phyloP scores from a whole-genome alignment of 257 asterid species.

The Fraxinus pennsylvanica region DNA sequence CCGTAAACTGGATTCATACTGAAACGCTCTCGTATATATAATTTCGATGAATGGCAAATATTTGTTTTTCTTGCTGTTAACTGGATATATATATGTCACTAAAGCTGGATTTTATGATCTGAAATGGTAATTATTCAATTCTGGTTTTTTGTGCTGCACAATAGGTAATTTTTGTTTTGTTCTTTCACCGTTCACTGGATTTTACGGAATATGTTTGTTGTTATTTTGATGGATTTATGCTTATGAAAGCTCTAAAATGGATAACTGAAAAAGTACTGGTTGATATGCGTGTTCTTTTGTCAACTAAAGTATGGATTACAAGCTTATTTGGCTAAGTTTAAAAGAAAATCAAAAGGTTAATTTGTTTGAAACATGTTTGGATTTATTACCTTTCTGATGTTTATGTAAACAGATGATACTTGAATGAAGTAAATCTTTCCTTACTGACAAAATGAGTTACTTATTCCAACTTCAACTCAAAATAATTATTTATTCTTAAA shows the following conservation, averaged over 20 bases:
- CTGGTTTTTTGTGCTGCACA: neutral
- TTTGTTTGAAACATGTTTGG: neutral
- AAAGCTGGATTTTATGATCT: neutral
- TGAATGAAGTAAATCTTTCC: neutral
- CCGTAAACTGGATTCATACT: neutral
- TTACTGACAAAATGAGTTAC: neutral
- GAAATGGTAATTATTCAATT: neutral
- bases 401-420: neutral
- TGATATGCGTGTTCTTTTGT: neutral
- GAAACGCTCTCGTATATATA: too few species aligned
- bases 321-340: too few species aligned
- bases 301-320: neutral
- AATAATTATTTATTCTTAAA: too few species aligned
- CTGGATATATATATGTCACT: conserved; percentile 10
- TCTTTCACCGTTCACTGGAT: neutral
- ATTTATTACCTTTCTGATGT: too few species aligned
- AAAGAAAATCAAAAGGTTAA: too few species aligned
- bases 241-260: too few species aligned
- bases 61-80: neutral
- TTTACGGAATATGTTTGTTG: too few species aligned
- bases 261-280: neutral
- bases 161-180: too few species aligned
- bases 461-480: neutral
- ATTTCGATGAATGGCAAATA: neutral
- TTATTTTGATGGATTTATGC: neutral